Evolutionary conservation across 805 yeast species (phyloP), one percentile per base, ranked within the genome.

Genomic region (Cyberlindnera xylosilytica): DNA sequence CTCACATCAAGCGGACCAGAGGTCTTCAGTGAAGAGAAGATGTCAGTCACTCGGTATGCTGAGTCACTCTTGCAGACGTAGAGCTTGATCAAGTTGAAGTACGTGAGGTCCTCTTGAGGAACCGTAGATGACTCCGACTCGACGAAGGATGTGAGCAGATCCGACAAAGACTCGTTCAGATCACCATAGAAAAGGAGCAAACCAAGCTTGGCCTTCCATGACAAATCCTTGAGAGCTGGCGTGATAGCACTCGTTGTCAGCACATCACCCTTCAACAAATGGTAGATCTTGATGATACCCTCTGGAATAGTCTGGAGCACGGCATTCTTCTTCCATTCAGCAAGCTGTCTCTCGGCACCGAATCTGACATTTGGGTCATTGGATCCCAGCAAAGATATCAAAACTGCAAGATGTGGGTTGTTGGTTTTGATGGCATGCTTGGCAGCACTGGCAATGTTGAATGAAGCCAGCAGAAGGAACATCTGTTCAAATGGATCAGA

Each of bases 341-440:
- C 63, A 19, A 91, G 61, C 62, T 89, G 97, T 26, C 61, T 60
- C 6, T 57, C 49, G 0, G 97, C 90, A 39, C 78, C 67, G 1
- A 54, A 54, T 38, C 70, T 69, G 3, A 84, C 81, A 1, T 72
- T 69, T 1, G 71, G 71, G 50, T 82, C 85, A 51, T 83, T 82
- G 0, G 93, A 81, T 26, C 87, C 95, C 7, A 84, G 59, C 33
- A 85, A 64, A 0, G 96, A 73, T 11, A 91, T 61, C 20, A 87
- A 55, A 0, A 78, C 78, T 0, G 96, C 79, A 16, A 91, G 62
- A 59, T 90, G 96, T 5, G 74, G 63, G 53, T 86, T 85, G 8
- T 73, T 72, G 1, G 83, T 62, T n/a, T 72, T 64, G 2, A 80
- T 62, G 1, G 97, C 90, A 3, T 67, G 46, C 23, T 69, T 67